A percentile compares a stretch with the other conserved stretches of the same genome.
phyloP scores from a whole-genome alignment of 2,329 filamentous ascomycete species.

The Fusarium nanum region DNA sequence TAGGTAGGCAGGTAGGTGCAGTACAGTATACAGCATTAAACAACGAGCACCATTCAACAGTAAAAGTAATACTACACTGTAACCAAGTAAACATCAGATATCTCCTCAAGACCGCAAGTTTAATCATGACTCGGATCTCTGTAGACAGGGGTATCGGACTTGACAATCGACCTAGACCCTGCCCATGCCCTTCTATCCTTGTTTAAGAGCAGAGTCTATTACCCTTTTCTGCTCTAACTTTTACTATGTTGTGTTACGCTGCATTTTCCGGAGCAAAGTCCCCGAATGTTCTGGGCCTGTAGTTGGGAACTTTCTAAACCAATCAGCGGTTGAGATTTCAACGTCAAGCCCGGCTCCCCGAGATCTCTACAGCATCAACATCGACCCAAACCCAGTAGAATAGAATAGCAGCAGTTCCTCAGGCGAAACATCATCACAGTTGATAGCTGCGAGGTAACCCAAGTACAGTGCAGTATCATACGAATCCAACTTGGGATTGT shows the following conservation, averaged over 20 bases:
- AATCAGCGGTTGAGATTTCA: conserved; percentile 35
- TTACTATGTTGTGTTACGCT: neutral
- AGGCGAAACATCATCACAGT: neutral
- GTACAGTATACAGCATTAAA: neutral
- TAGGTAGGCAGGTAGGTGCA: no score
- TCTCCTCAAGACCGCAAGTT: neutral
- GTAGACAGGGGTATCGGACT: neutral
- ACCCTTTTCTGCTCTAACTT: neutral
- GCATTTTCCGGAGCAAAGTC: conserved; percentile 12
- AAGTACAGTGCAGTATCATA: neutral
- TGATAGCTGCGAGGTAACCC: neutral
- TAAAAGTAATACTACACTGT: neutral
- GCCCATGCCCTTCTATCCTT: neutral
- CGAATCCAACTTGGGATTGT: neutral
- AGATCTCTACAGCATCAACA: neutral
- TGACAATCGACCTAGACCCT: conserved; percentile 1
- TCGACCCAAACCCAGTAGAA: neutral
- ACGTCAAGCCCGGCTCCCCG: neutral
- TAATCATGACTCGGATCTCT: neutral
- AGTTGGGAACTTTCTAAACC: conserved; percentile 49
- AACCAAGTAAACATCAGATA: neutral
- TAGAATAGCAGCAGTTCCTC: neutral
- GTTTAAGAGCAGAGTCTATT: neutral
- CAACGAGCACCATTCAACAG: neutral
- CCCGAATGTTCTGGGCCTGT: neutral